Percentiles rank a stretch among this genome's conserved stretches.
Conservation (phyloP, 2,329 filamentous ascomycete species). For the Claviceps quebecensis region DNA sequence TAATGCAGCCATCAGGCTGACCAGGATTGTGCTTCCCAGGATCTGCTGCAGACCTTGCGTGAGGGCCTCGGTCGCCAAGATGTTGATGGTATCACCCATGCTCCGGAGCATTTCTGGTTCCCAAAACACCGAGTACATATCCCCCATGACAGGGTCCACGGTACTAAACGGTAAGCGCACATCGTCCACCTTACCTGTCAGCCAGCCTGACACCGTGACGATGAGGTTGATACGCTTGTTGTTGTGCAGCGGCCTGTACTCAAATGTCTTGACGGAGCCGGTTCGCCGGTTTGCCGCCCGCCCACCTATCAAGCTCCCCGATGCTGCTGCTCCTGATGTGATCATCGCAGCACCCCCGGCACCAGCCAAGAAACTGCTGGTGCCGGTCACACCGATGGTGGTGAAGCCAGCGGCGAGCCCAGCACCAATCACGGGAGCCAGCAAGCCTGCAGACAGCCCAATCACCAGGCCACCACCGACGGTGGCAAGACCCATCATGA, state of each 20-base stretch:
- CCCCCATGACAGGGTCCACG: slow-evolving; percentile 93
- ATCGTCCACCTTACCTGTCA: slow-evolving; percentile 95
- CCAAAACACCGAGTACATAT: slow-evolving; percentile 94
- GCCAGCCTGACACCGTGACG: slow-evolving; percentile 91
- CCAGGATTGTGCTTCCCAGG: slow-evolving; percentile 75
- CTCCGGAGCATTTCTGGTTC: slow-evolving; percentile 95
- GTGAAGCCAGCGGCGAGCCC: slow-evolving; percentile 90
- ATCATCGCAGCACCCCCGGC: slow-evolving; percentile 89
- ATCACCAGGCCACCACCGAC: slow-evolving; percentile 93
- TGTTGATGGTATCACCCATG: slow-evolving; percentile 98
- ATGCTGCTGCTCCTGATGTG: slow-evolving; percentile 74
- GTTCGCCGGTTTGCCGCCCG: slow-evolving; percentile 77
- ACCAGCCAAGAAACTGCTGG: slow-evolving; percentile 76
- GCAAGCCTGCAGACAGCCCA: slow-evolving; percentile 77
- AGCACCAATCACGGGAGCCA: slow-evolving; percentile 87
- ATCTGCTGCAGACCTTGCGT: slow-evolving; percentile 95
- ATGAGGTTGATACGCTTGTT: slow-evolving; percentile 96
- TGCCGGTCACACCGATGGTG: slow-evolving; percentile 84
- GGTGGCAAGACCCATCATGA: slow-evolving; percentile 94
- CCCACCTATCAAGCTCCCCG: slow-evolving; percentile 74
- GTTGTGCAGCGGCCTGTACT: slow-evolving; percentile 92
- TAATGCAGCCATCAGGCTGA: slow-evolving; percentile 80
- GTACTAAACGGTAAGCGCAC: slow-evolving; percentile 92
- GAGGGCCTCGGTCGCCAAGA: slow-evolving; percentile 91
- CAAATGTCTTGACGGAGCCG: slow-evolving; percentile 87